Evolutionary conservation across 2,329 filamentous ascomycete genomes (phyloP).

Genomic region (Aspergillus melleus): DNA sequence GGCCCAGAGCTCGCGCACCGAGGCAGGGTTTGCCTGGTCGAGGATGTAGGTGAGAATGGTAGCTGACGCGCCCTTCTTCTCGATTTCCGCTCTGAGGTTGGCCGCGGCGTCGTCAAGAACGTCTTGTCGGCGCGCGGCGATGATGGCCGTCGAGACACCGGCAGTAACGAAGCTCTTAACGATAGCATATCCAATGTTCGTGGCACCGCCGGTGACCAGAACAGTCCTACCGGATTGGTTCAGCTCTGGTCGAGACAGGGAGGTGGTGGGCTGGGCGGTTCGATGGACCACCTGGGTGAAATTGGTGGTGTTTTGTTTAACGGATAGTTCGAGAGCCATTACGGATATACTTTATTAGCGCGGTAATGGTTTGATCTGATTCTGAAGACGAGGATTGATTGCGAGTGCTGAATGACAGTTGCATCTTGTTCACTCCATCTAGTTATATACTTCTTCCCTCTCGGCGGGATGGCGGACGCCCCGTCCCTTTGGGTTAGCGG

Average conservation of each 20-base stretch:
- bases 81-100: not conserved
- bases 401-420: too few species aligned
- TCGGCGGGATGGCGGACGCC: too few species aligned
- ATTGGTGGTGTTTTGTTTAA: not conserved
- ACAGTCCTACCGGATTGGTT: not conserved
- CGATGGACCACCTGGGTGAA: not conserved
- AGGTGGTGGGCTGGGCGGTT: not conserved
- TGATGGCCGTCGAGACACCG: not conserved
- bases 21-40: not conserved
- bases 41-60: not conserved
- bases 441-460: too few species aligned
- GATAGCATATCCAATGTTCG: not conserved
- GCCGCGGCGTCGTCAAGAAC: not conserved
- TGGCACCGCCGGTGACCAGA: not conserved
- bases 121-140: not conserved
- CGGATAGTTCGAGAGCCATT: not conserved
- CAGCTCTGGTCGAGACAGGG: not conserved
- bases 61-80: not conserved
- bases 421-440: too few species aligned
- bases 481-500: too few species aligned
- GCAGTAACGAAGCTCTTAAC: not conserved
- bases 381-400: not conserved
- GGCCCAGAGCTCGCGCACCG: not conserved
- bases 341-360: too few species aligned
- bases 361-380: too few species aligned